These are phyloP conservation scores for Byssochlamys sp. DNA, from an alignment of 2,329 filamentous ascomycete species.

Conservation along the genomic window DNA sequence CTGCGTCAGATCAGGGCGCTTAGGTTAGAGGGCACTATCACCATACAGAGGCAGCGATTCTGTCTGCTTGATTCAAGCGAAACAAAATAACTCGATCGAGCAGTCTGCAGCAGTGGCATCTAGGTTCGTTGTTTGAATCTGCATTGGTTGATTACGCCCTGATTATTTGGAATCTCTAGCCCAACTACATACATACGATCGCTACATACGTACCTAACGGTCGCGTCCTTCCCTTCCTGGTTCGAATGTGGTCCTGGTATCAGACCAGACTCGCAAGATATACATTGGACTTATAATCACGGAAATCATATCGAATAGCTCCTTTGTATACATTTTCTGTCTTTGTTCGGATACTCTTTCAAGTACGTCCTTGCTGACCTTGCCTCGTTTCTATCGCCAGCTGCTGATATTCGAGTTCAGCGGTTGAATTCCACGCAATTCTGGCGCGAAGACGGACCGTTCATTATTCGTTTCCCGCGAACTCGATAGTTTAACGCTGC, in stretches of 20 bases:
- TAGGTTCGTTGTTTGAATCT: neutral
- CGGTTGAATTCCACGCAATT: neutral
- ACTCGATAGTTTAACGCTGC: no score
- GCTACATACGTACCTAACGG: neutral
- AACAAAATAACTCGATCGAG: neutral
- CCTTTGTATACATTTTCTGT: neutral
- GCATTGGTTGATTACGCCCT: neutral
- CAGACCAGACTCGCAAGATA: neutral
- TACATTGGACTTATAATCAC: neutral
- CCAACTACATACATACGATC: neutral
- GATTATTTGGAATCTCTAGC: neutral
- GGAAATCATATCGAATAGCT: neutral
- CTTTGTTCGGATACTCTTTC: neutral
- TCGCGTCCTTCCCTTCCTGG: neutral
- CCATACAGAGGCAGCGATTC: neutral
- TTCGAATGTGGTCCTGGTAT: neutral
- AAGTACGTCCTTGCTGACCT: neutral
- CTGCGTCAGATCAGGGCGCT: neutral
- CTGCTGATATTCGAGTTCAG: neutral
- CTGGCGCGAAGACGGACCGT: neutral
- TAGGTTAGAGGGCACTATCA: neutral
- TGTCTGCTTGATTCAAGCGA: neutral
- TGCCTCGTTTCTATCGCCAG: neutral
- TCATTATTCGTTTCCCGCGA: neutral
- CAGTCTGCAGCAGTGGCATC: neutral